Evolutionary conservation across 1,284 basidiomycete species (phyloP).

Genomic region (Apiotrichum gamsii): DNA sequence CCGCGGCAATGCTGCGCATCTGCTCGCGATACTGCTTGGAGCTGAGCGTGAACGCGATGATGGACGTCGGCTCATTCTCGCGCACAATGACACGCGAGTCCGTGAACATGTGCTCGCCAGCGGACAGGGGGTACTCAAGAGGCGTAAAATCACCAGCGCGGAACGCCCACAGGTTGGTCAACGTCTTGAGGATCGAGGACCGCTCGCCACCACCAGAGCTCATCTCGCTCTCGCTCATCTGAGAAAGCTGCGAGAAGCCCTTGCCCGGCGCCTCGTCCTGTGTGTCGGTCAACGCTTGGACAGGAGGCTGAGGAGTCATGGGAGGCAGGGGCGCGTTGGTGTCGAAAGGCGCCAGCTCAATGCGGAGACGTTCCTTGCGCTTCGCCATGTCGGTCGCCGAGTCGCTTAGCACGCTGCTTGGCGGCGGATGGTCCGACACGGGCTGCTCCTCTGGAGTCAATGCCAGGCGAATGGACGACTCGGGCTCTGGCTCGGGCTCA

Average conservation of each 20-base stretch:
- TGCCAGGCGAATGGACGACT: no score
- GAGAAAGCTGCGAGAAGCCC: conserved; percentile 31
- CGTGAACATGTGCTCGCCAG: conserved; percentile 79
- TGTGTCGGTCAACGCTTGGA: conserved; percentile 20
- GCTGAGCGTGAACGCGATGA: conserved; percentile 92
- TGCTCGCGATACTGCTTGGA: conserved; percentile 83
- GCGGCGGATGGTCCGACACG: neutral
- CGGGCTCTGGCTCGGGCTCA: neutral
- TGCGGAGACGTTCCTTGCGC: conserved; percentile 36
- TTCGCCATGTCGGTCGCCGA: neutral
- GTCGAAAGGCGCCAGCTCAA: conserved; percentile 46
- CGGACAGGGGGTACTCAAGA: conserved; percentile 53
- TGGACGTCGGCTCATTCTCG: conserved; percentile 95
- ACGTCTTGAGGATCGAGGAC: conserved; percentile 73
- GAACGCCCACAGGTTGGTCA: conserved; percentile 75
- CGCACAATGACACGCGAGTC: conserved; percentile 93
- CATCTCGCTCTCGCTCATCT: conserved; percentile 49
- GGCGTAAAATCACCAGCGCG: conserved; percentile 53
- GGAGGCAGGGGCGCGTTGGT: conserved; percentile 46
- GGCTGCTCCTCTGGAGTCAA: neutral
- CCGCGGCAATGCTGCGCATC: conserved; percentile 58
- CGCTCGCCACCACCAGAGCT: conserved; percentile 52
- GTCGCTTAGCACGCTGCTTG: neutral
- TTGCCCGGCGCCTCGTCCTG: conserved; percentile 24
- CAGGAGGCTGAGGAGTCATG: conserved; percentile 30